Conservation (phyloP, 495 filamentous ascomycete genomes). For the Parmelia sp. region DNA sequence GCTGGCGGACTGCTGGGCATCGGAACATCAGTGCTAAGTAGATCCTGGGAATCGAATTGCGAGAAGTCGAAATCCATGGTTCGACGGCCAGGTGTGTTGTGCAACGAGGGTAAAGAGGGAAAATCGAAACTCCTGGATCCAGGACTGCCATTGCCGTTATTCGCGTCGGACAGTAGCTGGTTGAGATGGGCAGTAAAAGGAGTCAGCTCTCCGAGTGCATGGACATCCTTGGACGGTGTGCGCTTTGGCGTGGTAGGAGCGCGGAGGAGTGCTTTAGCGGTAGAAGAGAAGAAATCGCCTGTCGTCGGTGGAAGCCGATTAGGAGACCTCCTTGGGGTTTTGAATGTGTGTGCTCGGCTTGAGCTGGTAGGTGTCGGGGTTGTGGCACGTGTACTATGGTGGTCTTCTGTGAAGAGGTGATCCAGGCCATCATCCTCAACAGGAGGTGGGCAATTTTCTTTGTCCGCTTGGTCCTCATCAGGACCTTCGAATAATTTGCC, state of each 20-base stretch:
- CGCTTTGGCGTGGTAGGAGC: slow-evolving; percentile 25
- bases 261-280: slow-evolving; percentile 22
- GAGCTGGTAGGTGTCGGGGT: slow-evolving; percentile 56
- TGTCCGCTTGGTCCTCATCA: slow-evolving; percentile 39
- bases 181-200: slow-evolving; percentile 56
- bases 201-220: slow-evolving; percentile 31
- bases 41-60: slow-evolving; percentile 34
- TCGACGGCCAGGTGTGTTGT: slow-evolving; percentile 34
- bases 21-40: slow-evolving; percentile 43
- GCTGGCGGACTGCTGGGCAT: slow-evolving; percentile 52
- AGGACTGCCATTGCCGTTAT: slow-evolving; percentile 40
- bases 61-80: slow-evolving; percentile 27
- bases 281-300: slow-evolving; percentile 25
- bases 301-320: slow-evolving; percentile 26
- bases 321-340: slow-evolving; percentile 48
- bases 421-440: slow-evolving; percentile 45
- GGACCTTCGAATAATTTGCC: slow-evolving; percentile 29
- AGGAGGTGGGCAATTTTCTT: slow-evolving; percentile 46
- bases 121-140: slow-evolving; percentile 32
- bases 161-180: slow-evolving; percentile 51
- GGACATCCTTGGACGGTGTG: slow-evolving; percentile 22
- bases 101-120: slow-evolving; percentile 32
- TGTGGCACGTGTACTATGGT: slow-evolving; percentile 44
- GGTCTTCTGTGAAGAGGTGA: slow-evolving; percentile 49
- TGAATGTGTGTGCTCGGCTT: slow-evolving; percentile 41